Conservation (phyloP, 2,329 filamentous ascomycete species). For the Hypoxylon sp. region DNA sequence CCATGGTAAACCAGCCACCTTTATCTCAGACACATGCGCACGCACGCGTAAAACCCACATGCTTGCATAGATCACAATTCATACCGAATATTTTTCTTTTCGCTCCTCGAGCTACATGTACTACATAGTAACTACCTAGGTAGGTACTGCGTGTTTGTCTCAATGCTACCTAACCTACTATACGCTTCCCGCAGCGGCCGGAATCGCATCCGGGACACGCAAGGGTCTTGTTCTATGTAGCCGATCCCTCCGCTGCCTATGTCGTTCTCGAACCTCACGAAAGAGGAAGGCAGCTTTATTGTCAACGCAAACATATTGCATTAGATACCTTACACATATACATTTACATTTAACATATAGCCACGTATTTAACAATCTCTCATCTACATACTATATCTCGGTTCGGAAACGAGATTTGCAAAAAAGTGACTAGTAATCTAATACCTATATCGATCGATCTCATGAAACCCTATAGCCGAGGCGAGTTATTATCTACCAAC, state of each 20-base stretch:
- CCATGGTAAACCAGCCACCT: not conserved
- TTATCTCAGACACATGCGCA: constrained; percentile 28
- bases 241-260: constrained; percentile 9
- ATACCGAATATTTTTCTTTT: constrained; percentile 3
- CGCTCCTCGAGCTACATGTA: not conserved
- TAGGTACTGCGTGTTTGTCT: constrained; percentile 16
- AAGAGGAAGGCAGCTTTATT: constrained; percentile 34
- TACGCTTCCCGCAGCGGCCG: constrained; percentile 36
- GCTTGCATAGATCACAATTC: not conserved
- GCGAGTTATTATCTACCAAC: constrained; percentile 32
- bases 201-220: constrained; percentile 35
- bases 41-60: constrained; percentile 2
- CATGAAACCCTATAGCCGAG: constrained; percentile 26
- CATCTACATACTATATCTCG: not conserved
- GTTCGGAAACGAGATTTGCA: constrained; percentile 11
- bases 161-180: constrained; percentile 28
- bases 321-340: not conserved
- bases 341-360: not conserved
- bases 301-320: not conserved
- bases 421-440: constrained; percentile 20
- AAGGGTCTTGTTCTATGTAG: constrained; percentile 21
- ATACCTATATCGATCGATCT: constrained; percentile 25
- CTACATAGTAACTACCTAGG: too few species aligned
- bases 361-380: constrained; percentile 5
- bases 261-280: constrained; percentile 32